These are phyloP conservation scores for Emmonsiellopsis sp. DNA, from an alignment of 2,329 filamentous ascomycete genomes.

Conservation along the genomic window DNA sequence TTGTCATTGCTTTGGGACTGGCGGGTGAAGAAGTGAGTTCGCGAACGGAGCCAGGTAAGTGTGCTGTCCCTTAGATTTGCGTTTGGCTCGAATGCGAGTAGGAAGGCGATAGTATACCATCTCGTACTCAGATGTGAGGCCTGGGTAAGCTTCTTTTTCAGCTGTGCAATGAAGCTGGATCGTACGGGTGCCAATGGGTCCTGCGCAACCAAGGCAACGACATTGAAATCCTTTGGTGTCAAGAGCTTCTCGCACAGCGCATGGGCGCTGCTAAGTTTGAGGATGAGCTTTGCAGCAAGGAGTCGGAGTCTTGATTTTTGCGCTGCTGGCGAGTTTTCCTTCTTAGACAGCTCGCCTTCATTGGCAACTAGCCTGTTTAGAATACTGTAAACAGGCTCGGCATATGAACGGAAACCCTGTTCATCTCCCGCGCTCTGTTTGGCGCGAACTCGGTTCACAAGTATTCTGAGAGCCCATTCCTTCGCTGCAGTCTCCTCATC, in stretches of 20 bases:
- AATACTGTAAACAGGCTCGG: constrained; percentile 64
- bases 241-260: constrained; percentile 65
- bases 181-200: constrained; percentile 67
- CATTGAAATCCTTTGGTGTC: constrained; percentile 65
- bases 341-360: constrained; percentile 71
- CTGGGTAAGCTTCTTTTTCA: constrained; percentile 60
- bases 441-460: constrained; percentile 76
- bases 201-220: constrained; percentile 70
- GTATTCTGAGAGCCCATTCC: constrained; percentile 68
- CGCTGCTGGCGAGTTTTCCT: constrained; percentile 61
- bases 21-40: constrained; percentile 56
- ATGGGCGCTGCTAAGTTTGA: constrained; percentile 75
- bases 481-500: constrained; percentile 80
- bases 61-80: constrained; percentile 62
- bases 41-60: constrained; percentile 81
- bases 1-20: constrained; percentile 28
- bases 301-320: constrained; percentile 77
- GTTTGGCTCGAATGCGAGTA: constrained; percentile 83
- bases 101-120: constrained; percentile 83
- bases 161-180: constrained; percentile 65
- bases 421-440: constrained; percentile 39
- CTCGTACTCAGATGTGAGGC: constrained; percentile 64
- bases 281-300: constrained; percentile 64
- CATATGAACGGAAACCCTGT: constrained; percentile 40
- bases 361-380: constrained; percentile 66